Conservation (phyloP, 768 basidiomycete species). For the Amanita thiersii region DNA sequence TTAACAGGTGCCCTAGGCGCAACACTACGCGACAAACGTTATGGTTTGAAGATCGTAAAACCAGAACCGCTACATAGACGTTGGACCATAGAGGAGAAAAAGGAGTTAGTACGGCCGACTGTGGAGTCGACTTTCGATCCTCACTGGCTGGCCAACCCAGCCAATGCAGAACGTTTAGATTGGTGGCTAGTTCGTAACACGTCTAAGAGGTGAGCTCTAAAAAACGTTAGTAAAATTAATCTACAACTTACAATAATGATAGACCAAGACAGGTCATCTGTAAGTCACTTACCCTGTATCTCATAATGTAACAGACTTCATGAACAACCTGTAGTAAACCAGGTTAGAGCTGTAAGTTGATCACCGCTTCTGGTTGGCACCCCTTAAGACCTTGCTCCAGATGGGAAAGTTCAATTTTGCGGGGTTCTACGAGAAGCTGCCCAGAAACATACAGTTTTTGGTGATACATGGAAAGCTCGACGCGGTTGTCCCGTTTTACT, state of each 20-base stretch:
- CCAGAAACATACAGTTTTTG: constrained; percentile 22
- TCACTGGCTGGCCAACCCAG: constrained; percentile 18
- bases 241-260: too few relatives aligned
- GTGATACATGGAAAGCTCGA: constrained; percentile 36
- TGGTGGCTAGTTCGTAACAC: constrained; percentile 20
- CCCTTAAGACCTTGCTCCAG: constrained; percentile 8
- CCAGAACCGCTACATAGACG: constrained; percentile 15
- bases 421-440: constrained; percentile 23
- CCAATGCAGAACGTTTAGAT: constrained; percentile 14
- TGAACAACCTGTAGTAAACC: constrained; percentile 18
- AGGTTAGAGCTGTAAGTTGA: constrained; percentile 22
- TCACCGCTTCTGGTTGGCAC: neutral
- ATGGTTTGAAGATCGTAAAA: neutral
- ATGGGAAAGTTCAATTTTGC: constrained; percentile 21
- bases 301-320: neutral
- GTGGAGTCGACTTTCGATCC: constrained; percentile 25
- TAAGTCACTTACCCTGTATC: neutral
- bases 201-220: constrained; percentile 1
- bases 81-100: constrained; percentile 21
- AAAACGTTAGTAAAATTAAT: too few relatives aligned
- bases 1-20: constrained; percentile 27
- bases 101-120: constrained; percentile 19
- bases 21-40: neutral
- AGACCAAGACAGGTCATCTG: neutral
- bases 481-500: constrained; percentile 27